A percentile compares a stretch with the other conserved stretches of the same genome.
Conservation (phyloP, 176 grass and related monocot genomes). For the Carex cristatella region DNA sequence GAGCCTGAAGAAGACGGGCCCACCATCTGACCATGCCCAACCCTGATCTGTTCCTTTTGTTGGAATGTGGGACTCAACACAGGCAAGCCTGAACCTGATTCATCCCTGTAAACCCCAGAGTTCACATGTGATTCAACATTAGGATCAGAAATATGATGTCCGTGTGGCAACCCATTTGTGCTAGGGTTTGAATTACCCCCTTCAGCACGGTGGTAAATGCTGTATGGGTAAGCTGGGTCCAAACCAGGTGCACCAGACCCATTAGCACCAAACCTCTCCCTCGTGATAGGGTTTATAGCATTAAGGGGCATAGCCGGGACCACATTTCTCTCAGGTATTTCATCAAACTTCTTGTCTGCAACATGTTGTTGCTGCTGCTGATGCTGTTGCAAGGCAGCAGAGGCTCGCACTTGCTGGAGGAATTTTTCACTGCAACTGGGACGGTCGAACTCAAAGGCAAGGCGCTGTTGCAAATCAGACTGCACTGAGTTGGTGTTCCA, state of each 20-base stretch:
- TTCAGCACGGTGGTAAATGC: conserved; percentile 57
- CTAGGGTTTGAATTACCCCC: conserved; percentile 49
- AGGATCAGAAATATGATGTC: conserved; percentile 33
- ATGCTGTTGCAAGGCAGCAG: conserved; percentile 46
- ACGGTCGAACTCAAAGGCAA: conserved; percentile 95
- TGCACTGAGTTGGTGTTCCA: conserved; percentile 66
- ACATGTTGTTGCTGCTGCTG: conserved; percentile 9
- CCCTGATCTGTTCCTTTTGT: conserved; percentile 21
- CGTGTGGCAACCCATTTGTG: conserved; percentile 35
- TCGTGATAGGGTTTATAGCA: conserved; percentile 44
- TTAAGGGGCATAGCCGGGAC: conserved; percentile 28
- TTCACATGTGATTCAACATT: conserved; percentile 6
- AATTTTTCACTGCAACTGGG: conserved; percentile 74
- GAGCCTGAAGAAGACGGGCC: conserved; percentile 11
- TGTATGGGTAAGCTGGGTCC: conserved; percentile 57
- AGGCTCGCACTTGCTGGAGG: conserved; percentile 60
- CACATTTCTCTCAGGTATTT: conserved; percentile 55
- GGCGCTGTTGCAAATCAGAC: conserved; percentile 81
- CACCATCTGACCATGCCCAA: neutral
- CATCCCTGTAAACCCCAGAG: conserved; percentile 6
- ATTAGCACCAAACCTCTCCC: conserved; percentile 64
- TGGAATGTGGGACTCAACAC: conserved; percentile 7
- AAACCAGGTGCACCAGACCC: conserved; percentile 44
- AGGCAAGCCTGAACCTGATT: conserved; percentile 7
- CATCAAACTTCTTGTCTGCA: conserved; percentile 81